These are phyloP conservation scores for Vitis hybrid DNA, from an alignment of 177 flowering plant species.

Conservation along the genomic window DNA sequence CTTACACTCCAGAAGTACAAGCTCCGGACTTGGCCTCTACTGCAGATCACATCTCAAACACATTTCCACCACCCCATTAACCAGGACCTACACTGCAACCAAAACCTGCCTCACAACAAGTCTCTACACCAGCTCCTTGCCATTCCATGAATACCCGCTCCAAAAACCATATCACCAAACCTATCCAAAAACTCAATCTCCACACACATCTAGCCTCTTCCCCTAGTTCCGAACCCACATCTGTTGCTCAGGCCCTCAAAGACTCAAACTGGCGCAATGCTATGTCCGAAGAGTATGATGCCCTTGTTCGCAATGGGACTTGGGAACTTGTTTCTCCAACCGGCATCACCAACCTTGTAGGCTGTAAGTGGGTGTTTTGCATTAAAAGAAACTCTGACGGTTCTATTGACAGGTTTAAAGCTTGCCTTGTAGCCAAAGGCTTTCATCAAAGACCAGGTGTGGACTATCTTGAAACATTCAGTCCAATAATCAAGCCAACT, in stretches of 20 bases:
- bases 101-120: background rate
- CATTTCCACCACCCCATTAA: too few species aligned
- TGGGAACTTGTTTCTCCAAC: constrained; percentile 10
- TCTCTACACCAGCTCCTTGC: background rate
- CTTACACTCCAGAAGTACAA: too few species aligned
- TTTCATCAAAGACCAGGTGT: constrained; percentile 1
- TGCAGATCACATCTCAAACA: too few species aligned
- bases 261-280: background rate
- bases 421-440: background rate
- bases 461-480: constrained; percentile 8
- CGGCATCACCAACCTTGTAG: background rate
- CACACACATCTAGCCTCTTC: background rate
- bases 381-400: constrained; percentile 1
- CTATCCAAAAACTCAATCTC: background rate
- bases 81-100: too few species aligned
- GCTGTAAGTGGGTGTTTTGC: constrained; percentile 11
- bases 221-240: background rate
- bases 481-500: background rate
- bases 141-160: background rate
- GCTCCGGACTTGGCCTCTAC: too few species aligned
- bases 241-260: background rate
- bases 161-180: background rate
- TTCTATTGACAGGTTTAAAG: constrained; percentile 4
- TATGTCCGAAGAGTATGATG: constrained; percentile 3
- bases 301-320: constrained; percentile 1